phyloP scores from a whole-genome alignment of 805 yeast species.

The Helenozyma rhizophorensis region DNA sequence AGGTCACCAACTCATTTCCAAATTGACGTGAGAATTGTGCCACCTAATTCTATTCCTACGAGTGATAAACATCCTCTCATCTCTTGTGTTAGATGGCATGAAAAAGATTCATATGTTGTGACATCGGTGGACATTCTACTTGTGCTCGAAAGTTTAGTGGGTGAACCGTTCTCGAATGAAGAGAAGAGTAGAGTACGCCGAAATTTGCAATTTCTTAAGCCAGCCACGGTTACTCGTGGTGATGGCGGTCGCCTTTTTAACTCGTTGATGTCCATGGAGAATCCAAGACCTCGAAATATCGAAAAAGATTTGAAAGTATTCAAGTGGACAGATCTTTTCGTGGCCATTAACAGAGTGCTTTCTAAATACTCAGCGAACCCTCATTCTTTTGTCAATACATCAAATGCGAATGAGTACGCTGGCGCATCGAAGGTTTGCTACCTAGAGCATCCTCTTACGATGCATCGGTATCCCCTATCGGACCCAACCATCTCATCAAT shows the following conservation, averaged over 20 bases:
- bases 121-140: constrained; percentile 64
- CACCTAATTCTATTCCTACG: constrained; percentile 35
- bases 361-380: constrained; percentile 45
- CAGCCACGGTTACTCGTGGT: constrained; percentile 52
- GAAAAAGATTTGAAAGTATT: constrained; percentile 70
- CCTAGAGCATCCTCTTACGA: too few species aligned
- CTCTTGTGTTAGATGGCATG: constrained; percentile 58
- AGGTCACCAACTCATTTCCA: constrained; percentile 15
- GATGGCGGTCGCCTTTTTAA: constrained; percentile 20
- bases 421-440: too few species aligned
- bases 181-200: constrained; percentile 69
- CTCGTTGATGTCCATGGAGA: constrained; percentile 53
- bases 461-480: constrained; percentile 1
- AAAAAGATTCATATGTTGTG: constrained; percentile 43
- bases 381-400: too few species aligned
- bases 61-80: constrained; percentile 42
- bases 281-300: constrained; percentile 64
- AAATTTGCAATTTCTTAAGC: constrained; percentile 60
- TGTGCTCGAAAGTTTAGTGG: constrained; percentile 53
- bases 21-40: constrained; percentile 5
- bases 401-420: too few species aligned
- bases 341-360: constrained; percentile 53
- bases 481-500: too few species aligned
- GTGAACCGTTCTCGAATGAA: constrained; percentile 53
- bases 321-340: constrained; percentile 49